Evolutionary conservation across 2,329 filamentous ascomycete genomes (phyloP).

Genomic region (Metarhizium album): DNA sequence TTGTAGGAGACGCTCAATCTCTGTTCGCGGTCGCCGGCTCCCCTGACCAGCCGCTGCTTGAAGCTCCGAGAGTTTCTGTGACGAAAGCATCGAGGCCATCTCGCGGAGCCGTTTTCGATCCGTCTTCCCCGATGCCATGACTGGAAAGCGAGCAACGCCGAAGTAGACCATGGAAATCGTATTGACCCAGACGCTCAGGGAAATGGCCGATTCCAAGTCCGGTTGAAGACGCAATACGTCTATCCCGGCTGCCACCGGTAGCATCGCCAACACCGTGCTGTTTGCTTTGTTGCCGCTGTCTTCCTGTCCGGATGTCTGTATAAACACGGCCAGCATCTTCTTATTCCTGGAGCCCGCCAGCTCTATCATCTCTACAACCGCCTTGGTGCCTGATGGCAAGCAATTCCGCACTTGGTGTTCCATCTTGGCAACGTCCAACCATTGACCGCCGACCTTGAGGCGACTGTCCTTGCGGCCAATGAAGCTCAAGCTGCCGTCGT

Average conservation of each 20-base stretch:
- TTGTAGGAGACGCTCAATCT: slow-evolving; percentile 11
- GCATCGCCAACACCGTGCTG: not conserved
- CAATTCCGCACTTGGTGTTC: not conserved
- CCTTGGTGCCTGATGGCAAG: not conserved
- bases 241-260: not conserved
- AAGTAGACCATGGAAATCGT: not conserved
- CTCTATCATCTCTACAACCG: not conserved
- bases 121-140: not conserved
- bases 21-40: slow-evolving; percentile 4
- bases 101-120: not conserved
- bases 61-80: not conserved
- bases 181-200: not conserved
- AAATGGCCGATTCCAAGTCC: not conserved
- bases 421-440: not conserved
- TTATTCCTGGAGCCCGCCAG: not conserved
- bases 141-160: not conserved
- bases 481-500: not conserved
- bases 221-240: no score
- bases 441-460: not conserved
- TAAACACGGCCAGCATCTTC: not conserved
- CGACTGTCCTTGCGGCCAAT: not conserved
- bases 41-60: not conserved
- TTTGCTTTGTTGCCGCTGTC: not conserved
- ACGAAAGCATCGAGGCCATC: not conserved
- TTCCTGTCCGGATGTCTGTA: not conserved